Percentiles rank a stretch among this genome's conserved stretches.
Conservation (phyloP, 2,329 filamentous ascomycete genomes). For the Ophiostoma sp. region DNA sequence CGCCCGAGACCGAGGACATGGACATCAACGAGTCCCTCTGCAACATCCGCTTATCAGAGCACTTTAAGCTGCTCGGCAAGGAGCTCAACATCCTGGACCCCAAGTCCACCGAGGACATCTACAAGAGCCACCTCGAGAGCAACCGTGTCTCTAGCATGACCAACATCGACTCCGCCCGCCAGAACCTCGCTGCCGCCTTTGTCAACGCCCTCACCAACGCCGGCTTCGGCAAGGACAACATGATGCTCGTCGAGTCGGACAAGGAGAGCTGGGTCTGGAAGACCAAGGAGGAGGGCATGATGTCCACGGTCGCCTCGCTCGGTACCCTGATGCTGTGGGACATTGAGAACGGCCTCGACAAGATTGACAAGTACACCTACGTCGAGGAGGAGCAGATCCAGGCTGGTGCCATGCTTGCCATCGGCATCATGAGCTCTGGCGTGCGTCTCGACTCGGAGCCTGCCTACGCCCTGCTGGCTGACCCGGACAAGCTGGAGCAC, state of each 20-base stretch:
- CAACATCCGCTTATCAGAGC: conserved; percentile 83
- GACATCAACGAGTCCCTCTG: conserved; percentile 81
- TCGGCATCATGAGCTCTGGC: conserved; percentile 93
- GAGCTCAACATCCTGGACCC: conserved; percentile 96
- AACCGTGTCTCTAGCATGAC: conserved; percentile 89
- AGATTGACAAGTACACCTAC: conserved; percentile 93
- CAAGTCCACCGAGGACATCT: conserved; percentile 97
- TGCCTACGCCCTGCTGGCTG: conserved; percentile 80
- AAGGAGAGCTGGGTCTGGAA: conserved; percentile 98
- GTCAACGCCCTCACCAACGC: conserved; percentile 98
- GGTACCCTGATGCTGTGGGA: conserved; percentile 94
- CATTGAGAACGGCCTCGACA: conserved; percentile 85
- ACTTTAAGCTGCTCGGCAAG: conserved; percentile 92
- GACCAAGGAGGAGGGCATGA: conserved; percentile 97
- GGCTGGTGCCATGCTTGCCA: conserved; percentile 87
- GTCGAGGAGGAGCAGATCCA: conserved; percentile 77
- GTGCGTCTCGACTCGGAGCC: conserved; percentile 88
- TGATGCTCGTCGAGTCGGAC: conserved; percentile 89
- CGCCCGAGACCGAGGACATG: conserved; percentile 57
- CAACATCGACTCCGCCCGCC: conserved; percentile 90
- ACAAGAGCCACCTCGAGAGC: conserved; percentile 98
- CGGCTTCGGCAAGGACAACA: conserved; percentile 92
- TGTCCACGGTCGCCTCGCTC: conserved; percentile 91
- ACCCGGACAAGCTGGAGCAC: conserved; percentile 74
- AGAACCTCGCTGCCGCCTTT: conserved; percentile 93